Evolutionary conservation across 176 grass and related monocot genomes (phyloP).

Genomic region (Paspalum notatum): DNA sequence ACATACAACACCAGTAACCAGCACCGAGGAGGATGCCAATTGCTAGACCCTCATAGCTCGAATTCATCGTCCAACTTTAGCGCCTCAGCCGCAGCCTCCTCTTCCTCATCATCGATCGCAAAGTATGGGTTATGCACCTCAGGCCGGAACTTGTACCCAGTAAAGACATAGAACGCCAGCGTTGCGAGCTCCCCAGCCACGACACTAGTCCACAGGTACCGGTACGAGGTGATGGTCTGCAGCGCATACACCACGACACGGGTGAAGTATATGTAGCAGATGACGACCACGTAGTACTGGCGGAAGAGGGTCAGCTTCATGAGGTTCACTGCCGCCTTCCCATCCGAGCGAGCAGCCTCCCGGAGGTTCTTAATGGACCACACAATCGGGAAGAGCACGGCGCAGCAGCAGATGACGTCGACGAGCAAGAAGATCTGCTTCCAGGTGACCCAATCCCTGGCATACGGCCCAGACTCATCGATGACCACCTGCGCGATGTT

Average conservation of each 20-base stretch:
- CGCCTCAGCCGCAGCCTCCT: constrained; percentile 84
- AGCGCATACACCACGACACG: constrained; percentile 86
- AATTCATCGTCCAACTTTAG: constrained; percentile 95
- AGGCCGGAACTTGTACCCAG: constrained; percentile 83
- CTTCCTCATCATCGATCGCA: constrained; percentile 75
- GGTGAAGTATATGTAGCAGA: constrained; percentile 99
- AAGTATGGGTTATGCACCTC: constrained; percentile 94
- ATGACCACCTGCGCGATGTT: constrained; percentile 95
- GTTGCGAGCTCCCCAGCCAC: constrained; percentile 85
- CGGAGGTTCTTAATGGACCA: constrained; percentile 99
- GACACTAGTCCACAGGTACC: constrained; percentile 83
- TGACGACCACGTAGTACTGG: constrained; percentile 93
- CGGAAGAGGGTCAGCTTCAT: constrained; percentile 98
- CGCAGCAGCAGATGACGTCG: constrained; percentile 93
- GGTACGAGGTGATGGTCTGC: constrained; percentile 88
- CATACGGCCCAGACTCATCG: constrained; percentile 87
- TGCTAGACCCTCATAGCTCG: constrained; percentile 65
- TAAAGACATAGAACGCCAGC: constrained; percentile 88
- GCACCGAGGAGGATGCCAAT: constrained; percentile 11
- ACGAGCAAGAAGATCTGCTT: constrained; percentile 92
- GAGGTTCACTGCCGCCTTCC: constrained; percentile 90
- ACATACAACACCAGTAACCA: constrained; percentile 39
- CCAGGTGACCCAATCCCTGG: constrained; percentile 86
- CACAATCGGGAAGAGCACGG: constrained; percentile 88
- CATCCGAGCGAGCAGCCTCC: constrained; percentile 85